Evolutionary conservation across 2,329 filamentous ascomycete genomes (phyloP).

Genomic region (Ophiostoma himal-ulmi): DNA sequence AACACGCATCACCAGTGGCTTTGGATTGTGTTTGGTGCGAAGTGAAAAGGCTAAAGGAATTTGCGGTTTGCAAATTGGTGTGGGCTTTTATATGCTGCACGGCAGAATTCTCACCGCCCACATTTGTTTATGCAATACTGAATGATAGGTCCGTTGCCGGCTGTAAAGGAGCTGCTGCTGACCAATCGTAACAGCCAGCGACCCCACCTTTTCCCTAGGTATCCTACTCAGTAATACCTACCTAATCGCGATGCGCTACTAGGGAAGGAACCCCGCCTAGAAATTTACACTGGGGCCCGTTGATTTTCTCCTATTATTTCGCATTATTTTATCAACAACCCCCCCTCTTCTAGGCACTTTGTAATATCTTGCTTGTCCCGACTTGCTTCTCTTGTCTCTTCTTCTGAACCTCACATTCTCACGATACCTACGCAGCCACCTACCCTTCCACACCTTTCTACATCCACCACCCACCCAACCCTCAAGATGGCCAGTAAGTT

Average conservation of each 20-base stretch:
- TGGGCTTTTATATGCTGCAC: conserved; percentile 1
- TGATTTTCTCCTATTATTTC: background rate
- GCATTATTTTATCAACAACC: conserved; percentile 11
- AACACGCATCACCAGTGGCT: background rate
- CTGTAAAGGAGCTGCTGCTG: background rate
- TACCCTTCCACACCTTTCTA: background rate
- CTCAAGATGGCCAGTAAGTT: conserved; percentile 12
- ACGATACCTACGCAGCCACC: background rate
- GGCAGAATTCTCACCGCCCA: background rate
- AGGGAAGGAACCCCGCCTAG: conserved; percentile 10
- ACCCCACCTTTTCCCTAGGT: background rate
- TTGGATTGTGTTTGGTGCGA: background rate
- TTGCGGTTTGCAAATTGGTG: background rate
- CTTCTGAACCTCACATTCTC: background rate
- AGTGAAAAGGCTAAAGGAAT: background rate
- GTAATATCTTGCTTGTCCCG: background rate
- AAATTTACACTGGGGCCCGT: conserved; percentile 9
- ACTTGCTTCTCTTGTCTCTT: background rate
- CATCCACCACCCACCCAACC: conserved; percentile 10
- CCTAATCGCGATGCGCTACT: conserved; percentile 1
- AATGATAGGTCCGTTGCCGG: background rate
- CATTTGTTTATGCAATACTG: background rate
- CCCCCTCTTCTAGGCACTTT: background rate
- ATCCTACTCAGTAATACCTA: background rate
- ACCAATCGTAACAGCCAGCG: background rate